Base-by-base conservation (phyloP, 192 early-diverging fungal species). In the Pecoramyces ruminantium region DNA sequence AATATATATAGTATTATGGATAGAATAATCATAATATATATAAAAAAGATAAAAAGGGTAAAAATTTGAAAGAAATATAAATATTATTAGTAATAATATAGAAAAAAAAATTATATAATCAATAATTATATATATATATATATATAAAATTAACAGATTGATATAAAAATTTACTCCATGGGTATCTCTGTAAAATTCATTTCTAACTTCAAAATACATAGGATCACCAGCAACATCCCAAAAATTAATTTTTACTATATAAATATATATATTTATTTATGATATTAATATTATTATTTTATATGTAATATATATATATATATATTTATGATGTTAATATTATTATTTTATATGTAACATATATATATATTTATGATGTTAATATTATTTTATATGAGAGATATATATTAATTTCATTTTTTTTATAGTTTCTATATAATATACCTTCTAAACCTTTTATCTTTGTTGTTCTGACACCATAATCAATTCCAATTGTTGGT, bases 131-230 rank as follows among this genome's bases (percentile, higher is more conserved):
- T 34, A 34, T 34, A 34, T 28, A 79, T 77, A 6, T 28, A 79
- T 28, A 79, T 42, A 58, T 13, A 81, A 81, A 29, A 9, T 42
- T 81, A 79, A 28, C 17, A 78, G 2, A 5, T 4, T 21, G 21
- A 21, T 21, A 13, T 13, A 29, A 78, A 14, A 1, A 34, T 78
- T 82, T 79, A 89, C 87, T 4, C 84, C 88, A 79, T 89, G 85
- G 8, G 88, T 90, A 81, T 90, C 89, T 79, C 87, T 88, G 82
- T 91, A 91, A 79, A 91, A 91, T 83, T 91, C 90, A 79, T 88
- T 91, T 14, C 90, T 86, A 39, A 91, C 87, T 30, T 88, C 88
- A 80, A 84, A 85, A 82, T 89, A 90, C 29, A 84, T 80, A 9
- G 83, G 85, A 81, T 90, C 87, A 0, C 90, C 90, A 29, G 86